phyloP scores from a whole-genome alignment of 179 eudicot species.

The Camellia oleifera region DNA sequence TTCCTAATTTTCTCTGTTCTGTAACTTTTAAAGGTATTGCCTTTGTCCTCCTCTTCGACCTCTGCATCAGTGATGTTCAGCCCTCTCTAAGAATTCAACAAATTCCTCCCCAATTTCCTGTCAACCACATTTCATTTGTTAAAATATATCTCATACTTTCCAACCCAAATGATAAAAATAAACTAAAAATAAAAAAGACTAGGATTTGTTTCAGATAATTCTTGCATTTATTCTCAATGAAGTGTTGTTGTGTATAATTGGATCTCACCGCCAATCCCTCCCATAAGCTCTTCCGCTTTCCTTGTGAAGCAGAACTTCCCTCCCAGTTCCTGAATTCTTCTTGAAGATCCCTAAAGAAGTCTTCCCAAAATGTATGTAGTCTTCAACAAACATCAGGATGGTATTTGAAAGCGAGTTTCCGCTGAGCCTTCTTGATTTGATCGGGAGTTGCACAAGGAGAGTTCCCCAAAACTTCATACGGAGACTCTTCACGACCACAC shows the following conservation, averaged over 20 bases:
- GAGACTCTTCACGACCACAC: too few relatives aligned
- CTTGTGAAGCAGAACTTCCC: conserved; percentile 70
- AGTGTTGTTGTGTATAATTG: not conserved
- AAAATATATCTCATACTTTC: not conserved
- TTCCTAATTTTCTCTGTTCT: conserved; percentile 31
- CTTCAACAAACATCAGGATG: too few relatives aligned
- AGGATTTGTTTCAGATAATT: not conserved
- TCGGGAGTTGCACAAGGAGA: too few relatives aligned
- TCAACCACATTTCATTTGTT: not conserved
- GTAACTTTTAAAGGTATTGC: conserved; percentile 24
- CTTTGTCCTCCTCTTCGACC: conserved; percentile 20
- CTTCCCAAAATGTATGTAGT: conserved; percentile 28
- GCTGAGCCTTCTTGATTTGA: too few relatives aligned
- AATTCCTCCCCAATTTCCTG: conserved; percentile 99
- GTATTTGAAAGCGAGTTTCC: too few relatives aligned
- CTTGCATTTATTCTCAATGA: not conserved
- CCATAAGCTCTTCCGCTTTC: conserved; percentile 96
- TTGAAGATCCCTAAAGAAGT: conserved; percentile 87
- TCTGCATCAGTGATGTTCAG: conserved; percentile 61
- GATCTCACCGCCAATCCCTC: conserved; percentile 82
- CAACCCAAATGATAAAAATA: too few relatives aligned
- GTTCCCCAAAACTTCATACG: too few relatives aligned
- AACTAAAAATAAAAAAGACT: too few relatives aligned
- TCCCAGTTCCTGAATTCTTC: conserved; percentile 92
- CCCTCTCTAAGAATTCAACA: conserved; percentile 95